Base-by-base conservation (phyloP, 306 rosid species). In the Rubus parviflorus region DNA sequence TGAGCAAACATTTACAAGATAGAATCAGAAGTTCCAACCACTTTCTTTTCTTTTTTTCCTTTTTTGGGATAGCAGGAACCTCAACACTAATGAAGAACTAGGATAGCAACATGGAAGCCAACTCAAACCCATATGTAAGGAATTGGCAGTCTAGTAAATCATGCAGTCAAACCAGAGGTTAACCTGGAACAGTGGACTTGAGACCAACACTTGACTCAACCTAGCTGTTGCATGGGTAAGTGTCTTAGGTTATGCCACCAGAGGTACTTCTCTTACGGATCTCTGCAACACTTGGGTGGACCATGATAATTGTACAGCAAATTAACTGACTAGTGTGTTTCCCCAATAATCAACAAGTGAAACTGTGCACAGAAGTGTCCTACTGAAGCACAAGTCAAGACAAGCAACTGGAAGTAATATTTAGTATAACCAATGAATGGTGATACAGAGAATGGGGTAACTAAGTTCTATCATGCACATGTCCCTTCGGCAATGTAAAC, bases 91-190 rank as follows among this genome's bases (percentile, higher is more conserved):
- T 53, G 58, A 47, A 78, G 68, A 71, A 75, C 68, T 73, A 79
- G n/a, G 48, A 20, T 67, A 37, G 81, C 80, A 58, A 64, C 40
- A 40, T 40, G 67, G 46, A 68, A 58, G 68, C 25, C 25, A 37
- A 73, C 49, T 41, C 69, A 63, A 70, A 57, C 74, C 70, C 37
- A 11, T 49, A 54, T 49, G 68, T 72, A 54, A 7, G 14, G 38
- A 40, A 20, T 16, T 3, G 16, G 62, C 30, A n/a, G 38, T n/a
- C 51, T 40, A 73, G 30, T 53, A 23, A 66, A 75, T 60, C 80
- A 35, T 57, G 68, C 76, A 65, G 67, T 70, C 49, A 43, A 70
- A 70, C 46, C 73, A 78, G 38, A 74, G n/a, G 60, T 43, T 53
- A 77, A 72, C 67, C 60, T 23, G 64, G 42, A 61, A 4, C 41